These are phyloP conservation scores for Coemansia sp. DNA, from an alignment of 192 early-diverging fungal genomes.

Conservation along the genomic window DNA sequence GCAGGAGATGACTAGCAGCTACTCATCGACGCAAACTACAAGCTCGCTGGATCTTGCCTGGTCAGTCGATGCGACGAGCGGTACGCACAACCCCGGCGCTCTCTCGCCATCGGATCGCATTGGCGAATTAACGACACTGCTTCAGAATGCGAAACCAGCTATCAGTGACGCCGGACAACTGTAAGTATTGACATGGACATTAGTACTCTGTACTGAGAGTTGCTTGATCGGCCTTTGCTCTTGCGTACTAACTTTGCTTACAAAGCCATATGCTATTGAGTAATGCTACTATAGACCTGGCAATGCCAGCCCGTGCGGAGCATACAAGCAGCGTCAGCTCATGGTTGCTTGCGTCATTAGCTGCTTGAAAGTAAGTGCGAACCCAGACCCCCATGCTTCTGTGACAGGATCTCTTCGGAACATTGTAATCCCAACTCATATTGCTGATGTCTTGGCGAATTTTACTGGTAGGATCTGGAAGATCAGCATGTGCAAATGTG, in stretches of 20 bases:
- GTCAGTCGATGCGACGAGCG: neutral
- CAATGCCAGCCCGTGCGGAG: neutral
- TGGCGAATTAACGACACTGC: neutral
- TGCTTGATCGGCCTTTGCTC: neutral
- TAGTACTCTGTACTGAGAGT: neutral
- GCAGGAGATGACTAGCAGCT: conserved; percentile 28
- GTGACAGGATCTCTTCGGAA: neutral
- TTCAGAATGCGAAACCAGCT: neutral
- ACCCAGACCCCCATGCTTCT: too few species aligned
- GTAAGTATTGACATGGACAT: neutral
- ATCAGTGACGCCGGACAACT: neutral
- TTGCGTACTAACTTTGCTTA: neutral
- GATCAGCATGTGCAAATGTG: conserved; percentile 23
- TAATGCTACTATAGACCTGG: neutral
- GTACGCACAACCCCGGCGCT: neutral
- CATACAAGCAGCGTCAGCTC: conserved; percentile 10
- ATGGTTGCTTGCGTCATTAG: conserved; percentile 31
- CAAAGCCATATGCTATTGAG: too few species aligned
- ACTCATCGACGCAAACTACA: neutral
- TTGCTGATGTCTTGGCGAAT: neutral
- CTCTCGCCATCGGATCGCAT: neutral
- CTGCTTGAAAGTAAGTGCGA: conserved; percentile 30
- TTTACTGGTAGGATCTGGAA: conserved; percentile 22
- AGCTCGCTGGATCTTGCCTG: neutral
- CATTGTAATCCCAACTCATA: neutral